A percentile compares a stretch with the other conserved stretches of the same genome.
These are phyloP conservation scores for Draba incana DNA, from an alignment of 345 rosid genomes.

Conservation along the genomic window DNA sequence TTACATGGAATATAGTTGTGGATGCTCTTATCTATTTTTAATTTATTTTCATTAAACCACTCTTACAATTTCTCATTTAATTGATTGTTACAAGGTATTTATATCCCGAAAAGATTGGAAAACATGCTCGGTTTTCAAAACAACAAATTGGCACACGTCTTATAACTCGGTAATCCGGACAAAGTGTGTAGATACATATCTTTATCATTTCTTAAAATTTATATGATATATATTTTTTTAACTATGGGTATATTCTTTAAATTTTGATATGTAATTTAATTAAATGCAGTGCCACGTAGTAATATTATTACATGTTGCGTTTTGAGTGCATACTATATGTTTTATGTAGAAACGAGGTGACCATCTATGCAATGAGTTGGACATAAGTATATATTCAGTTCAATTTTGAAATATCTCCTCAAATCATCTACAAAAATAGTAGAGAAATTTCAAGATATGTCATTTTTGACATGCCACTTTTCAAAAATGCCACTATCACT, in stretches of 20 bases:
- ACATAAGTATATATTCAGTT: no score
- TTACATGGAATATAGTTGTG: no score
- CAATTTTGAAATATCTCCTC: no score
- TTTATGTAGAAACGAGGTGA: neutral
- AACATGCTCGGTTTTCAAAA: neutral
- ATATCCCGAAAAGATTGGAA: conserved; percentile 2
- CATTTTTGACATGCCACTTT: no score
- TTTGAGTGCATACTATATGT: neutral
- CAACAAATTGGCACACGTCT: neutral
- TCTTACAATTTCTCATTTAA: no score
- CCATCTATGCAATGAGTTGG: no score
- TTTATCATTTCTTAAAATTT: neutral
- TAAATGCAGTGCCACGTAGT: neutral
- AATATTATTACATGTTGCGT: neutral
- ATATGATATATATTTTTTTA: neutral
- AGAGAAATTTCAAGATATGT: no score
- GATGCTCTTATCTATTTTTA: no score
- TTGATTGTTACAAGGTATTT: neutral
- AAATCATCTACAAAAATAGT: no score
- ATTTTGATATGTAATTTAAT: neutral
- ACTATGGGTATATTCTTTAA: neutral
- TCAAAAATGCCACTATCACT: no score
- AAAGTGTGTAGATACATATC: neutral
- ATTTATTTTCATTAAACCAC: no score
- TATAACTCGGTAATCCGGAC: neutral